Percentiles rank a stretch among this genome's conserved stretches.
Evolutionary conservation across 257 asterid species (phyloP).

Genomic region (Fraxinus quadrangulata): DNA sequence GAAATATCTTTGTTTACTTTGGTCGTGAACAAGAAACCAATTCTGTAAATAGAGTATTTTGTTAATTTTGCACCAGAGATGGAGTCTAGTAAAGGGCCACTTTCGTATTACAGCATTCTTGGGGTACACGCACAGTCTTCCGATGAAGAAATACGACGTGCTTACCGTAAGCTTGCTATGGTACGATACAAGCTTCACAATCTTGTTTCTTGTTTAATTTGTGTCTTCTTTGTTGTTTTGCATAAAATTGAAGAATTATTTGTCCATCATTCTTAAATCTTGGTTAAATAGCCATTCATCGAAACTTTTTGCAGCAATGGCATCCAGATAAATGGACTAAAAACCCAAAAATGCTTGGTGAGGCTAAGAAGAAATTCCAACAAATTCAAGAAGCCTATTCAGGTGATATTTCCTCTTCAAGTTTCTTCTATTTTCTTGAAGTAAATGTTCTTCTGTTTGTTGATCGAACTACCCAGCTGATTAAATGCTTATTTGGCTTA

Average conservation of each 20-base stretch:
- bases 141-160: constrained; percentile 65
- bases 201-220: neutral
- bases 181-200: constrained; percentile 20
- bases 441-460: neutral
- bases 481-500: neutral
- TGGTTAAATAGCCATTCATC: neutral
- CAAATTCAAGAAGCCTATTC: constrained; percentile 92
- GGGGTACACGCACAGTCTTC: constrained; percentile 59
- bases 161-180: constrained; percentile 85
- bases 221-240: too few relatives aligned
- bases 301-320: constrained; percentile 68
- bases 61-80: constrained; percentile 18
- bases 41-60: neutral
- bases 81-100: constrained; percentile 31
- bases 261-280: neutral
- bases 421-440: neutral
- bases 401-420: constrained; percentile 43
- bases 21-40: neutral
- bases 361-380: constrained; percentile 74
- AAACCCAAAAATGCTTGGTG: constrained; percentile 55
- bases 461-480: neutral
- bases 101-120: constrained; percentile 58
- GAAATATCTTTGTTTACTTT: too few relatives aligned
- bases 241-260: too few relatives aligned
- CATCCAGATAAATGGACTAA: constrained; percentile 83